Evolutionary conservation across 768 basidiomycete genomes (phyloP), one percentile per base, ranked within the genome.

Genomic region (Trametes maxima): DNA sequence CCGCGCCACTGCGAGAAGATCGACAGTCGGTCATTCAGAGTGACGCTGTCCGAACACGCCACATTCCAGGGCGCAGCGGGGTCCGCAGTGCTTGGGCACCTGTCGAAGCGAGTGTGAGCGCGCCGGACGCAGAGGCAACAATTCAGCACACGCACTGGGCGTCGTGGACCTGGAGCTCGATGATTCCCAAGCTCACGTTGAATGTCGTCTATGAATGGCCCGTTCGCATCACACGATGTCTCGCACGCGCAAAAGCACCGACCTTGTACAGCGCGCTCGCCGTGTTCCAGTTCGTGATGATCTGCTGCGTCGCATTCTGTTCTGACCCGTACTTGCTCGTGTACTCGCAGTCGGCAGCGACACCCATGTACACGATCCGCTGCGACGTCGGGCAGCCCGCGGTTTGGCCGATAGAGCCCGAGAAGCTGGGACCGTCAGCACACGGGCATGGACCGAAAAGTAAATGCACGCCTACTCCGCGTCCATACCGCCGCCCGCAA

Each of bases 311-410:
- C 5, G 93, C 91, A 59, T 85, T 86, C 36, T 82, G 77, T 65
- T 82, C 77, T 2, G 82, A 80, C 33, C 85, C 87, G 67, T 90
- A 90, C 60, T 79, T 79, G 33, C 75, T 66, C 12, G 87, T 85
- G 69, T 94, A 95, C 63, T 82, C 83, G 74, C 94, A 95, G 71
- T 95, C 94, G 5, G 92, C 88, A 0, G 93, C 93, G 57, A 94
- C 89, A 24, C 94, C 94, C 85, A 94, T 87, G 71, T 88, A 93
- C 24, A 86, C 85, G 66, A 94, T 83, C 77, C 85, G 84, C 74
- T 89, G 88, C 0, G 81, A 76, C 54, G 73, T 84, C 2, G 92
- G 89, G 72, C 94, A 95, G 5, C 94, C 93, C 3, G 73, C 72
- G 7, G 79, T 83, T 21, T 82, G 78, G 14, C 91, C 91, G 62